Evolutionary conservation across 306 rosid genomes (phyloP), one percentile per base, ranked within the genome.

Genomic region (Vigna trinervia): DNA sequence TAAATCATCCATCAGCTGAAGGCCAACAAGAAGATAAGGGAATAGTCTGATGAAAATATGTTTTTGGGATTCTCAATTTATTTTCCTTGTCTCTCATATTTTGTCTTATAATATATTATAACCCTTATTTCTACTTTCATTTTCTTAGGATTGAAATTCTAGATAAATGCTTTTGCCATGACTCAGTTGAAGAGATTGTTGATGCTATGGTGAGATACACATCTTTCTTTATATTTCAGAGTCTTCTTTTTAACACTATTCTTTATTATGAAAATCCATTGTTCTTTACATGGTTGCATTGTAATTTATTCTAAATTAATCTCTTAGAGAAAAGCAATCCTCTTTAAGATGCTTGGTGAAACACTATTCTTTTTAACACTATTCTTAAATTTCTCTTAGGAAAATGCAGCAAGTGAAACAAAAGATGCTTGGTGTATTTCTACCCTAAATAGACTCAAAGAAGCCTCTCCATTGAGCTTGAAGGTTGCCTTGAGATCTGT

Each of bases 401-500:
- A 87, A 87, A 76, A 34, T 41, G 96, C 75, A 45, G 92, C 97
- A 51, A 75, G 89, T 71, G 79, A 83, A 86, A 88, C 93, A 56
- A 88, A 86, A 1, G 96, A 90, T 61, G 81, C 85, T n/a, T 95
- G 98, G 98, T 95, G 93, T 81, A 80, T 45, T 71, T 71, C 92
- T 71, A 89, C 90, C 77, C 84, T 84, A 14, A 86, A 69, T 48
- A 91, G 93, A 83, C 89, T 92, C 73, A 87, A 90, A 83, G 92
- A 92, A 87, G 90, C 88, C 56, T 88, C 96, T n/a, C 98, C 97
- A 13, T 84, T 95, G 90, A 85, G 98, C 82, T 82, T 90, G 86
- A 95, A 92, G 89, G 95, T 95, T 75, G 76, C 97, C 62, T 83
- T 95, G 88, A 87, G 86, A 95, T 95, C 97, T 71, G 98, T 95